Base-by-base conservation (phyloP, 2,329 filamentous ascomycete species). In the Fusarium tuaranense region DNA sequence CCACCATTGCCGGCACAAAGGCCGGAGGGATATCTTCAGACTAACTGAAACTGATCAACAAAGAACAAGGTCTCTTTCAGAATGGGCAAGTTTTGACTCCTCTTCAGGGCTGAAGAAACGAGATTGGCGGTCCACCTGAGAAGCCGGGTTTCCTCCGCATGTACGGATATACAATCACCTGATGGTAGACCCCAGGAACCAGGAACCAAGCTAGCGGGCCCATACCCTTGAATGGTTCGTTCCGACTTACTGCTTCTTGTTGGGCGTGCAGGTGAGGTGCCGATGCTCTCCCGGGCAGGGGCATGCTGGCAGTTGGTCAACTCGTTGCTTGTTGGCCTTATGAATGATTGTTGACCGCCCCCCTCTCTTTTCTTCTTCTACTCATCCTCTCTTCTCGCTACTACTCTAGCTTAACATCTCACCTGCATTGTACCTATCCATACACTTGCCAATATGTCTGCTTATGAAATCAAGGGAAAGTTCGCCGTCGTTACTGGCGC, bases 401-500 rank as follows among this genome's bases (percentile, higher is more conserved):
- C 14, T 9, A 48, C 7, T 48, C 22, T 48, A 48, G 22, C 27
- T 27, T 48, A 10, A 48, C 22, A 14, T 48, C 22, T 48, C 16
- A 48, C 22, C 14, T 48, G 22, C 46, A 22, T 51, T 16, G 27
- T 8, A 27, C 8, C 32, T 10, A 7, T 39, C 20, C 2, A 20
- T 12, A 34, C 25, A 25, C 14, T 48, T 48, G 46, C 22, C 46
- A 48, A 9, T 16, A 73, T 72, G 71, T 57, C 71, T 27, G 25
- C 9, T 2, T 73, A 69, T 27, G 32, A 67, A 4, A 38, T 64
- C 14, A 67, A 67, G 46, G 60, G 60, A n/a, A 73, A 67, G 61
- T 61, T 58, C 27, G 69, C 69, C 16, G 44, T 73, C 14, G 63
- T 73, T 0, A 73, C 70, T 41, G 71, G 71, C 27, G 71, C 64